Evolutionary conservation across 2,329 filamentous ascomycete genomes (phyloP).

Genomic region (Curvularia sp.): DNA sequence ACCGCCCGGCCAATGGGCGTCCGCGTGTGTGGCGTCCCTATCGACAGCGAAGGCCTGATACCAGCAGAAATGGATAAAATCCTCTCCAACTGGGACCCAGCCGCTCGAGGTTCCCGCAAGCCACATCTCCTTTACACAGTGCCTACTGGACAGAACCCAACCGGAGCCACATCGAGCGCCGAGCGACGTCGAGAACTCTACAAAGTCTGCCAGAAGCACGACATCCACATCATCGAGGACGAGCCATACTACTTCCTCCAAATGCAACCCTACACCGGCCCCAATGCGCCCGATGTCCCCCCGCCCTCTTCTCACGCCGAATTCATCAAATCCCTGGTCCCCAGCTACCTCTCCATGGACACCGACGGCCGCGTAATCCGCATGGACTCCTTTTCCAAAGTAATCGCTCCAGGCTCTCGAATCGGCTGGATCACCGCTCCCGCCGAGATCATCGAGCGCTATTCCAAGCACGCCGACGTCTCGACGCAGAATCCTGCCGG

Average conservation of each 20-base stretch:
- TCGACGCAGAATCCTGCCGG: conserved; percentile 86
- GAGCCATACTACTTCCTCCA: conserved; percentile 96
- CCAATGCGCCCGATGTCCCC: conserved; percentile 59
- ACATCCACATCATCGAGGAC: conserved; percentile 87
- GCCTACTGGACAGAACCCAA: conserved; percentile 88
- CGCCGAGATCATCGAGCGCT: conserved; percentile 82
- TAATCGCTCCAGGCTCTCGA: conserved; percentile 81
- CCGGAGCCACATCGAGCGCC: conserved; percentile 77
- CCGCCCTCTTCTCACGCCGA: conserved; percentile 69
- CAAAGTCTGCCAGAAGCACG: conserved; percentile 79
- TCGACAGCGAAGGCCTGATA: conserved; percentile 71
- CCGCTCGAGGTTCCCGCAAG: conserved; percentile 63
- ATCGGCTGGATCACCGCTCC: conserved; percentile 90
- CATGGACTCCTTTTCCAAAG: conserved; percentile 93
- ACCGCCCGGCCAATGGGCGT: conserved; percentile 69
- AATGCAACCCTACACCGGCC: conserved; percentile 75
- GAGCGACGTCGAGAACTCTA: conserved; percentile 76
- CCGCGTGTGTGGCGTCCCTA: conserved; percentile 65
- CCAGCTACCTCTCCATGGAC: conserved; percentile 80
- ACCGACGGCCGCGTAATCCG: conserved; percentile 86
- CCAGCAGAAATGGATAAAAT: conserved; percentile 68
- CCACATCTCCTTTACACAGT: conserved; percentile 74
- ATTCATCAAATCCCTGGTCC: conserved; percentile 76
- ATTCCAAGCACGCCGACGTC: conserved; percentile 80
- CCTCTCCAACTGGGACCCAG: conserved; percentile 69